phyloP scores from a whole-genome alignment of 495 filamentous ascomycete genomes.

The Neurospora tetrasperma region DNA sequence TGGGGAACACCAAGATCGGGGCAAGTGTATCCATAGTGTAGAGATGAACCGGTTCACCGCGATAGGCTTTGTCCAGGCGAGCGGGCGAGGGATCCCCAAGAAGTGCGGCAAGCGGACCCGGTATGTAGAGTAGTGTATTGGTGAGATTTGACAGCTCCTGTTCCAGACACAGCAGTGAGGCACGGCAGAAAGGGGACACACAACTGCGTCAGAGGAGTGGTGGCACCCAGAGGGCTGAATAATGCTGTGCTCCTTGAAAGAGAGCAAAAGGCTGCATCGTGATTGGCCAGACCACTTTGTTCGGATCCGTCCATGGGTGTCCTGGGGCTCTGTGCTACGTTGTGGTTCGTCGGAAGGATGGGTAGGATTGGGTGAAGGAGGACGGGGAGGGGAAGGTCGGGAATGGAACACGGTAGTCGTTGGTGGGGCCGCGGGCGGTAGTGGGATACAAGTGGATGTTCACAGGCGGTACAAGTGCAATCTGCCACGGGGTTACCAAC shows the following conservation, averaged over 20 bases:
- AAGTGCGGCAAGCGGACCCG: background rate
- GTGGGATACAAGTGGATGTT: background rate
- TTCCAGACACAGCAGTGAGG: background rate
- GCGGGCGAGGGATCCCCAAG: background rate
- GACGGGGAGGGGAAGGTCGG: slow-evolving; percentile 15
- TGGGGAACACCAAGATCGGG: background rate
- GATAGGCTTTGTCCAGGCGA: background rate
- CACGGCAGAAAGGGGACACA: background rate
- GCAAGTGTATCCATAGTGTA: background rate
- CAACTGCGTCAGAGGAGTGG: background rate
- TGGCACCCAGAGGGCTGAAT: background rate
- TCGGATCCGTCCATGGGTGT: background rate
- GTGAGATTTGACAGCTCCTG: background rate
- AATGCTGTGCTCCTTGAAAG: background rate
- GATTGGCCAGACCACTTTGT: background rate
- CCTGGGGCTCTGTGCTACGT: background rate
- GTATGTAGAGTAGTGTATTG: background rate
- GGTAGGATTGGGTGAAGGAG: background rate
- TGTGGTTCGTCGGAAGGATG: background rate
- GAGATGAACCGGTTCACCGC: background rate
- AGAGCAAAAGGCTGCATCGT: background rate
- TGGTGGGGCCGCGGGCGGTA: slow-evolving; percentile 29
- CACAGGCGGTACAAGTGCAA: background rate
- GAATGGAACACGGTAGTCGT: slow-evolving; percentile 32
- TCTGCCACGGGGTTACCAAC: background rate